These are phyloP conservation scores for Pichia kudriavzevii DNA, from an alignment of 1,139 yeast genomes.

Conservation along the genomic window DNA sequence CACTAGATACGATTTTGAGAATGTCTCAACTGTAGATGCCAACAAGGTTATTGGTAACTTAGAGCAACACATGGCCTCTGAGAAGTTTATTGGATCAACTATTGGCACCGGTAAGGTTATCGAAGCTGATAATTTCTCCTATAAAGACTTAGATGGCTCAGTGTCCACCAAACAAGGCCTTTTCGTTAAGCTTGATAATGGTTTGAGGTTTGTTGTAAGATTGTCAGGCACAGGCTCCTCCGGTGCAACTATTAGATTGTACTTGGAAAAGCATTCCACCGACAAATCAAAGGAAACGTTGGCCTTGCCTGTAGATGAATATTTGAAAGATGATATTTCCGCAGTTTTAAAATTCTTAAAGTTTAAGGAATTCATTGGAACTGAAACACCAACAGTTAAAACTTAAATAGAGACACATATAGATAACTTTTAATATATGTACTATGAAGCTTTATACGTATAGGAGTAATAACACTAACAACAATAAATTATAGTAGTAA, in stretches of 20 bases:
- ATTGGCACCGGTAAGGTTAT: slow-evolving; percentile 38
- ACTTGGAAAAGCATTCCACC: slow-evolving; percentile 73
- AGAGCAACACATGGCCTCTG: slow-evolving; percentile 33
- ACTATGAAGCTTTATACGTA: no score
- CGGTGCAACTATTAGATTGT: slow-evolving; percentile 94
- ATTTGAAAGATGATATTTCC: slow-evolving; percentile 53
- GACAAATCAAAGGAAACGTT: slow-evolving; percentile 44
- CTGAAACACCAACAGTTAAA: slow-evolving; percentile 81
- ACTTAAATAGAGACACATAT: slow-evolving; percentile 41
- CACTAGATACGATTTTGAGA: slow-evolving; percentile 92
- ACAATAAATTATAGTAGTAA: no score
- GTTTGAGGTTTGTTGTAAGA: slow-evolving; percentile 83
- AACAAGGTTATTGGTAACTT: slow-evolving; percentile 55
- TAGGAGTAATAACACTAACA: no score
- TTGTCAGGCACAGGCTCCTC: slow-evolving; percentile 97
- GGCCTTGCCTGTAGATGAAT: slow-evolving; percentile 55
- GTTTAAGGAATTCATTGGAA: slow-evolving; percentile 69
- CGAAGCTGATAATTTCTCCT: slow-evolving; percentile 83
- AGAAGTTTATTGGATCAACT: slow-evolving; percentile 37
- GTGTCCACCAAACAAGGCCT: slow-evolving; percentile 90
- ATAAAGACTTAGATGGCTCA: slow-evolving; percentile 92
- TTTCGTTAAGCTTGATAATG: slow-evolving; percentile 72
- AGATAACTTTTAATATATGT: no score
- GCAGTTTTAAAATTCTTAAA: slow-evolving; percentile 62
- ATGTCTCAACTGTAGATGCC: slow-evolving; percentile 73